Conservation (phyloP, 108 stramenopile genomes). For the Pelagomonas calceolata region DNA sequence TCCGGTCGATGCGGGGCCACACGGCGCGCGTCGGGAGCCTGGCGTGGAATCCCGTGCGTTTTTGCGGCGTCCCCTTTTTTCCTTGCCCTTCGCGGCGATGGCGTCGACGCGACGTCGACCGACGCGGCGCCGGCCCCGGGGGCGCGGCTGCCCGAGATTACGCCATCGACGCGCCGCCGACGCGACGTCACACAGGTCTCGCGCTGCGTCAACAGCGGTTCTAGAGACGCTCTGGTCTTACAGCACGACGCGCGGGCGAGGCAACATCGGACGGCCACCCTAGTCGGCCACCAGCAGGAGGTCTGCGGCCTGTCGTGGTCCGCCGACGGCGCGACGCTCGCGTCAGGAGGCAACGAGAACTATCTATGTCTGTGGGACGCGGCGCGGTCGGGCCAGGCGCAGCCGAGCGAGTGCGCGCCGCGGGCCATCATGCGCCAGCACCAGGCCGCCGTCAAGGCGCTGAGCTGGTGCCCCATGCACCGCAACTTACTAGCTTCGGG, state of each 20-base stretch:
- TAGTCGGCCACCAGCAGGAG: constrained; percentile 31
- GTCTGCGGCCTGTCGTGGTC: constrained; percentile 77
- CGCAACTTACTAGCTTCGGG: constrained; percentile 92
- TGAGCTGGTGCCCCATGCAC: constrained; percentile 96
- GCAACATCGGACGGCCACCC: constrained; percentile 31
- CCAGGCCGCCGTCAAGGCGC: constrained; percentile 97
- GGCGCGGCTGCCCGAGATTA: no score
- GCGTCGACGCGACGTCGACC: no score
- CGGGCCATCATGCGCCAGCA: constrained; percentile 66
- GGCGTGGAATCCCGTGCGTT: constrained; percentile 89
- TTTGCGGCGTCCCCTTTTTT: no score
- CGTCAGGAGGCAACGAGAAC: constrained; percentile 97
- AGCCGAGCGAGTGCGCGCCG: constrained; percentile 14
- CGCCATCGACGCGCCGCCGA: no score
- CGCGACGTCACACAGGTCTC: no score
- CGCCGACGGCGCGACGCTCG: constrained; percentile 79
- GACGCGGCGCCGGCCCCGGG: no score
- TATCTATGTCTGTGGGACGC: constrained; percentile 94
- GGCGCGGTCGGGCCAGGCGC: constrained; percentile 39
- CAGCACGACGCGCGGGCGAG: constrained; percentile 80
- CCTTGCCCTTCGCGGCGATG: no score
- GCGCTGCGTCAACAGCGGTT: constrained; percentile 63
- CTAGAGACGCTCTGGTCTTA: constrained; percentile 76
- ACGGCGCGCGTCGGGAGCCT: constrained; percentile 78
- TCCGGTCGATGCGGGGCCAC: constrained; percentile 78